Base-by-base conservation (phyloP, 1,284 basidiomycete species). In the Cutaneotrichosporon curvatum region DNA sequence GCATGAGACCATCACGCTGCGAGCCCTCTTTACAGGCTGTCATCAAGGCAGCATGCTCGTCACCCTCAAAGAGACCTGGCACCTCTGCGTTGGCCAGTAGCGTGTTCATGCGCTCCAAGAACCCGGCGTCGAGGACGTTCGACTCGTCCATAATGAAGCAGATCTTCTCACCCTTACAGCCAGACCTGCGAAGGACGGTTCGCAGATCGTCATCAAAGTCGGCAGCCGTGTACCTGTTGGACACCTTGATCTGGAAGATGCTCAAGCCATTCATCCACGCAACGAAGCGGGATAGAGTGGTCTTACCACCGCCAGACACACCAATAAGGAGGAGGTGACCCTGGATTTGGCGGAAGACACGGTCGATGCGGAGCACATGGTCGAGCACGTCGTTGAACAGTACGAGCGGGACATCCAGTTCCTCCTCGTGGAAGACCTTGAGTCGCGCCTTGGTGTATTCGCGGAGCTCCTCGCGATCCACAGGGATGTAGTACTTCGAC, bases 91-190 rank as follows among this genome's bases (percentile, higher is more conserved):
- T 99, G 33, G 95, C 96, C 12, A 99, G 80, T 4, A 99, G 80
- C 0, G 92, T 99, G 71, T 99, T 99, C 90, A 99, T 97, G 28
- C 95, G 82, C 68, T 99, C 95, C 52, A 99, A 75, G 78, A 98
- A 97, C 47, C 95, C 95, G 5, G 95, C 91, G 68, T 98, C 94
- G 32, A 97, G 83, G 22, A 98, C 92, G 63, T 99, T 98, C 1
- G 90, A 95, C 70, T 99, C 95, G 70, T 99, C 95, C 92, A 99
- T 97, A 72, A 98, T 97, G 78, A 98, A 99, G 67, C 91, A 97
- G 34, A 99, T 86, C 74, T 97, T 97, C 73, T 99, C 95, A 58
- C 90, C 92, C 67, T 97, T 97, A 75, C 91, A 95, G 6, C 95
- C 96, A 1, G 94, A 79, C 22, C 95, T 83, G 32, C 92, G 85